Conservation (phyloP, 768 basidiomycete species). For the Amanita jacksonii region DNA sequence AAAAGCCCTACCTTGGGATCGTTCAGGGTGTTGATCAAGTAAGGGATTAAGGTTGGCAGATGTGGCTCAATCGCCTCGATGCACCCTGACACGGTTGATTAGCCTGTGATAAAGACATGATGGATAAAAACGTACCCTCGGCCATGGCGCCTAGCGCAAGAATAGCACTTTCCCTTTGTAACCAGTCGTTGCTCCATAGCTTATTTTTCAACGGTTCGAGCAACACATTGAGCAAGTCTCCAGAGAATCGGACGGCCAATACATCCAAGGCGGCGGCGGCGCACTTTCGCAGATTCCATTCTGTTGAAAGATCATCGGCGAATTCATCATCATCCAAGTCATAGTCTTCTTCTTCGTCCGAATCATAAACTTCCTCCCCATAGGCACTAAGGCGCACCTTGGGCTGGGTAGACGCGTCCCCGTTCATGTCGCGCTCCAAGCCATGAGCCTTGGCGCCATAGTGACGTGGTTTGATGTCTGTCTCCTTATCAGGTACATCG, state of each 20-base stretch:
- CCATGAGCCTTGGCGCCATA: conserved; percentile 83
- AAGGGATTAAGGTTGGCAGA: conserved; percentile 86
- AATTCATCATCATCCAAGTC: conserved; percentile 86
- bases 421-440: conserved; percentile 60
- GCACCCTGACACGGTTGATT: conserved; percentile 52
- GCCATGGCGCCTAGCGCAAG: conserved; percentile 97
- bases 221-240: conserved; percentile 83
- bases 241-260: conserved; percentile 84
- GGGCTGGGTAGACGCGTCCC: conserved; percentile 18
- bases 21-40: conserved; percentile 81
- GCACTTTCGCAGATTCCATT: conserved; percentile 98
- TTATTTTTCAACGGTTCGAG: conserved; percentile 88
- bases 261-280: conserved; percentile 97
- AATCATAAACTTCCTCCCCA: conserved; percentile 74
- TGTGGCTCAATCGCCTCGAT: conserved; percentile 95
- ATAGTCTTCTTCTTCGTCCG: conserved; percentile 84
- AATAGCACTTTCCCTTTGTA: conserved; percentile 91
- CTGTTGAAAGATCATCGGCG: conserved; percentile 93
- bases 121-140: conserved; percentile 54
- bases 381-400: conserved; percentile 52
- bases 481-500: conserved; percentile 83
- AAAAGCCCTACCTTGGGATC: conserved; percentile 70
- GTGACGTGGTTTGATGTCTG: conserved; percentile 94
- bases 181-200: conserved; percentile 88
- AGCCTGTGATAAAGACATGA: conserved; percentile 7